Base-by-base conservation (phyloP, 345 rosid species). In the Rubroshorea leprosula region DNA sequence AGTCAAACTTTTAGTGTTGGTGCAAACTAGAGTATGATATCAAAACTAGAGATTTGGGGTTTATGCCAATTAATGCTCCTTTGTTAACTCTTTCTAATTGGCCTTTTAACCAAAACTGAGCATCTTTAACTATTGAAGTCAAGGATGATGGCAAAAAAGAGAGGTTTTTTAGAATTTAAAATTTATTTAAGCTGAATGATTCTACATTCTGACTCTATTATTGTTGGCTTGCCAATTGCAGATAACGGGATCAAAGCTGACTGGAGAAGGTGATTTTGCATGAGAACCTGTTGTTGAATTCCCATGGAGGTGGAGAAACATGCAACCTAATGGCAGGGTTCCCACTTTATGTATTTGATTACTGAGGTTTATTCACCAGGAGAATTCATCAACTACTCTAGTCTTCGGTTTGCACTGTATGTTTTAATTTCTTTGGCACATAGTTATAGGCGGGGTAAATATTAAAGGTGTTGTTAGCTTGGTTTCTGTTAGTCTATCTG, bases 231-330 rank as follows among this genome's bases (percentile, higher is more conserved):
- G 58, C 0, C 57, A 47, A 56, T 68, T 76, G 68, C 80, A 85
- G 96, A 83, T 39, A 88, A 83, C 73, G 67, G 23, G 45, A 53
- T 69, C 18, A 82, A 72, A 78, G 87, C 87, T 8, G 91, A 78
- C 38, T 89, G 91, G 97, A 86, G 76, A 78, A 79, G 94, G 77
- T 89, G 81, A 89, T 63, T 64, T 66, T 55, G 29, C 39, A 43
- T 21, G 24, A 61, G 35, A 29, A 39, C 43, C 5, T 1, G 18
- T 10, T 48, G 35, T 57, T 41, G 35, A 19, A 58, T 21, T 17
- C 15, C 24, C 29, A n/a, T 38, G 52, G 51, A 24, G 51, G 48
- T 62, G 19, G 14, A 51, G 46, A 39, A 13, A 49, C 17, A 16
- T 51, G 64, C 6, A 11, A 50, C 39, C 10, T 38, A 23, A 21